phyloP scores from a whole-genome alignment of 2,329 filamentous ascomycete genomes.

The Lasiodiplodia citricola region DNA sequence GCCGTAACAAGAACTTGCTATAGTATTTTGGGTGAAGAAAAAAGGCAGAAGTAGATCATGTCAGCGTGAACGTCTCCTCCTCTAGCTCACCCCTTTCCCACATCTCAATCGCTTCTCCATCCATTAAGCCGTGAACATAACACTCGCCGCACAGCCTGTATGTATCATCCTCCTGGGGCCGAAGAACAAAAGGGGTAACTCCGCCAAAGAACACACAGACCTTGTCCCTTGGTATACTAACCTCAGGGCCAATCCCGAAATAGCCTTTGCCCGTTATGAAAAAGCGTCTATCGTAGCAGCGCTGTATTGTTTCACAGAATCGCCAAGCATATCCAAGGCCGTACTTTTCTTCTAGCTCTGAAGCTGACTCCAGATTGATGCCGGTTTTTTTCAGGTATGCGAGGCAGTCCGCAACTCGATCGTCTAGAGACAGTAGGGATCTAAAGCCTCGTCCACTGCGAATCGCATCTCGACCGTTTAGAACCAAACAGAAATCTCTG shows the following conservation, averaged over 20 bases:
- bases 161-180: neutral
- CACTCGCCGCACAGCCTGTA: neutral
- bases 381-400: neutral
- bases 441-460: neutral
- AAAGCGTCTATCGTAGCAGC: neutral
- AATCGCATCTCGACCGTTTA: accelerated
- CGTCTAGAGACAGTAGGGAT: neutral
- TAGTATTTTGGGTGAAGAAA: no score
- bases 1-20: no score
- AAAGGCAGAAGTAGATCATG: neutral
- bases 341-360: neutral
- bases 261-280: neutral
- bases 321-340: neutral
- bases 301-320: neutral
- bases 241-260: neutral
- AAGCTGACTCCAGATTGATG: neutral
- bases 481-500: neutral
- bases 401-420: neutral
- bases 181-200: neutral
- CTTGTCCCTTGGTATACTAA: neutral
- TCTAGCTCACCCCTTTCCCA: neutral
- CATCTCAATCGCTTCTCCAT: neutral
- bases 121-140: neutral
- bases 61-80: neutral
- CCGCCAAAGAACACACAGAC: neutral